These are phyloP conservation scores for Corylus heterophylla DNA, from an alignment of 306 rosid genomes.

Conservation along the genomic window DNA sequence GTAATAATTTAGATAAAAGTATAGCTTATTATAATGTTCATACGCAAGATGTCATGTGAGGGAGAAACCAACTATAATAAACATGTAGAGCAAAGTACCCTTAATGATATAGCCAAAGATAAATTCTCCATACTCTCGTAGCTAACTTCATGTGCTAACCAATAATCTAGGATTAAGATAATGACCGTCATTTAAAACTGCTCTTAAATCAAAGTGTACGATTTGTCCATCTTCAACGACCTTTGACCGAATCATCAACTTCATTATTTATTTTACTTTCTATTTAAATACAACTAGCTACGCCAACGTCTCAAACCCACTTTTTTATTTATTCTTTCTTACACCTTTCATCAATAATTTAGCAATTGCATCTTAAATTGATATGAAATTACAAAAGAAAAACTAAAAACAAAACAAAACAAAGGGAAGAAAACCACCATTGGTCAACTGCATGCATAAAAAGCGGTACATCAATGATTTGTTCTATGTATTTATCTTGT, in stretches of 20 bases:
- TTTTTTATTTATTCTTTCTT: slow-evolving; percentile 17
- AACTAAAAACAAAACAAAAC: background rate
- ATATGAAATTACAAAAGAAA: too few relatives aligned
- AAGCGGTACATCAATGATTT: background rate
- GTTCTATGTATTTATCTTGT: background rate
- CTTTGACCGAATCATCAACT: slow-evolving; percentile 37
- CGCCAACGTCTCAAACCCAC: background rate
- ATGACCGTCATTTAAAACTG: background rate
- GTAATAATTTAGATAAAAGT: background rate
- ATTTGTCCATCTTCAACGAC: slow-evolving; percentile 29
- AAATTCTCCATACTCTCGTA: background rate
- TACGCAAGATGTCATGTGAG: slow-evolving; percentile 21
- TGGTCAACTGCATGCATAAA: background rate
- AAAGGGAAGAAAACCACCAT: background rate
- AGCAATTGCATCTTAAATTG: background rate
- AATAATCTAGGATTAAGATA: slow-evolving; percentile 25
- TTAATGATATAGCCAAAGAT: too few relatives aligned
- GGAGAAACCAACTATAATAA: background rate
- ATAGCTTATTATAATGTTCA: background rate
- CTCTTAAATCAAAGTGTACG: slow-evolving; percentile 19
- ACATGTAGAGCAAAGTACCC: background rate
- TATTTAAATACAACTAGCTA: slow-evolving; percentile 24
- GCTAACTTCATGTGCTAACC: slow-evolving; percentile 30
- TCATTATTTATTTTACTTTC: slow-evolving; percentile 7
- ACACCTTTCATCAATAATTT: background rate